Evolutionary conservation across 2,329 filamentous ascomycete species (phyloP).

Genomic region (Claviceps humidiphila): DNA sequence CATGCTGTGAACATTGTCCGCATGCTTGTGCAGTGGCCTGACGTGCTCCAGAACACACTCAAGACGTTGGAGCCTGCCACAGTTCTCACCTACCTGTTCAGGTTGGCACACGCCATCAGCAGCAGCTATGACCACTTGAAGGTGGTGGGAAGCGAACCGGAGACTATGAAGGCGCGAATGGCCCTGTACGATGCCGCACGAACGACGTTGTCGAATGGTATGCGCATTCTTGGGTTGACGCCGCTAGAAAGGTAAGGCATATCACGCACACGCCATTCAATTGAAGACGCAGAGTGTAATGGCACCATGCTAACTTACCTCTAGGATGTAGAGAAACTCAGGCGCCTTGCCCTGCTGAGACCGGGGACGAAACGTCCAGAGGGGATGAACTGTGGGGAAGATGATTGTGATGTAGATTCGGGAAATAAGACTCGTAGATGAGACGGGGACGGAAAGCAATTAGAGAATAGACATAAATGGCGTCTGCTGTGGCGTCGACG

Average conservation of each 20-base stretch:
- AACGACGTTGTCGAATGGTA: constrained; percentile 68
- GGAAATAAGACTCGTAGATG: not conserved
- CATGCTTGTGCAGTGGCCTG: constrained; percentile 71
- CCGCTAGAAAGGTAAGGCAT: constrained; percentile 48
- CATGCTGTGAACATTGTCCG: constrained; percentile 64
- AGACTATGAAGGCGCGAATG: constrained; percentile 41
- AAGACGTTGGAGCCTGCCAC: constrained; percentile 66
- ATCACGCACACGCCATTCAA: not conserved
- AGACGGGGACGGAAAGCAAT: not conserved
- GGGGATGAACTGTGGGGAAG: no score
- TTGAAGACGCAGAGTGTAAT: not conserved
- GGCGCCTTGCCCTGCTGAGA: not conserved
- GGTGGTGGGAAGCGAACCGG: constrained; percentile 65
- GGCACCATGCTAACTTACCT: not conserved
- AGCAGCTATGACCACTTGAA: constrained; percentile 71
- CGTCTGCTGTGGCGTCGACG: not conserved
- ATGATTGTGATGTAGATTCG: not conserved
- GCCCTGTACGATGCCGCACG: constrained; percentile 59
- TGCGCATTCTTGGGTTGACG: constrained; percentile 64
- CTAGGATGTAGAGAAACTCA: constrained; percentile 3
- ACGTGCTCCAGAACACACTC: constrained; percentile 70
- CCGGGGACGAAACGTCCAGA: not conserved
- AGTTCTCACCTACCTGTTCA: constrained; percentile 54
- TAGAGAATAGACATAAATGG: not conserved
- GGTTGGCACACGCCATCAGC: constrained; percentile 71